phyloP scores from a whole-genome alignment of 192 early-diverging fungal species.

The Backusella psychrophila region DNA sequence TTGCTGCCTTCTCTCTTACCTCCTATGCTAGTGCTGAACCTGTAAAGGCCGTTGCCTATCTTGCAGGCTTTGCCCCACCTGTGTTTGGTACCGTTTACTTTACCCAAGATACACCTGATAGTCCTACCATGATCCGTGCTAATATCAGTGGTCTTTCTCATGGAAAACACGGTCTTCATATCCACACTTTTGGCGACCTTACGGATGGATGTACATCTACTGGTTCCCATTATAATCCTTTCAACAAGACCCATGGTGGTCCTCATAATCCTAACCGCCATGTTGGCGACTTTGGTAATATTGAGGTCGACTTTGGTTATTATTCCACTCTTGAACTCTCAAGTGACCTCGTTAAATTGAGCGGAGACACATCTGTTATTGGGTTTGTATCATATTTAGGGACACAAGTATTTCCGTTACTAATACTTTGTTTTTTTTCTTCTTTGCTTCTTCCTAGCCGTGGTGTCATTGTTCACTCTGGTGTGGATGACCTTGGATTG shows the following conservation, averaged over 20 bases:
- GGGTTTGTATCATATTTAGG: slow-evolving; percentile 40
- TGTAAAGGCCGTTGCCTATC: slow-evolving; percentile 71
- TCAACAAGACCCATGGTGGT: slow-evolving; percentile 74
- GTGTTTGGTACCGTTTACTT: slow-evolving; percentile 72
- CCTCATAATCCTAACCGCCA: slow-evolving; percentile 67
- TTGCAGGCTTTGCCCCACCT: slow-evolving; percentile 53
- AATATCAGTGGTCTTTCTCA: slow-evolving; percentile 57
- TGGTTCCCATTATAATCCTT: slow-evolving; percentile 86
- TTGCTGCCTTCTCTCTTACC: not conserved
- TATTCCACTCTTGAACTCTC: slow-evolving; percentile 41
- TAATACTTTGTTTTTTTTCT: slow-evolving; percentile 7
- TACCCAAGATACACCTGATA: slow-evolving; percentile 59
- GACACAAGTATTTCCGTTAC: not conserved
- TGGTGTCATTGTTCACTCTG: slow-evolving; percentile 77
- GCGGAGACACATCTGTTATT: slow-evolving; percentile 67
- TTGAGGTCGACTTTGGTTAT: slow-evolving; percentile 55
- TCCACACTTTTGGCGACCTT: slow-evolving; percentile 76
- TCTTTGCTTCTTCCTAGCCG: slow-evolving; percentile 42
- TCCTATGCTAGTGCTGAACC: not conserved
- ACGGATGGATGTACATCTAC: slow-evolving; percentile 69
- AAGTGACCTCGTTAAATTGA: slow-evolving; percentile 60
- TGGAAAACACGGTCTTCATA: slow-evolving; percentile 84
- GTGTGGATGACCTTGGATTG: slow-evolving; percentile 77
- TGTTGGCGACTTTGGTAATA: slow-evolving; percentile 90
- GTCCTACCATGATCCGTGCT: slow-evolving; percentile 54